phyloP scores from a whole-genome alignment of 2,329 filamentous ascomycete species.

The Phialophora verrucosa region DNA sequence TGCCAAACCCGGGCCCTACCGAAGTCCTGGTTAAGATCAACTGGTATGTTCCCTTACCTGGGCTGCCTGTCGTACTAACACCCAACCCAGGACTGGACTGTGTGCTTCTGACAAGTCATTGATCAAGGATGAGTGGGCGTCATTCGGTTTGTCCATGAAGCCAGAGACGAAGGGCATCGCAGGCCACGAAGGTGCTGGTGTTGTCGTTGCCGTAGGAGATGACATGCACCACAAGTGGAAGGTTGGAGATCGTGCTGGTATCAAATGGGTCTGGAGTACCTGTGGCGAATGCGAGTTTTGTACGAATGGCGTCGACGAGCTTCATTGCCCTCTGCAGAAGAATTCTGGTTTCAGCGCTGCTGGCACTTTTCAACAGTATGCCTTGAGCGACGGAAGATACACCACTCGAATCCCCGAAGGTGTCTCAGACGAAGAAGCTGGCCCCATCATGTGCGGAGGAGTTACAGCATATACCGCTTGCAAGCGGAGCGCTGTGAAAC shows the following conservation, averaged over 20 bases:
- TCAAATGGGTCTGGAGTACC: slow-evolving; percentile 90
- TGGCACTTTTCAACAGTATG: slow-evolving; percentile 49
- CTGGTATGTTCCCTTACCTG: slow-evolving; percentile 56
- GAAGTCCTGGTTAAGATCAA: slow-evolving; percentile 92
- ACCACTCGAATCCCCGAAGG: slow-evolving; percentile 46
- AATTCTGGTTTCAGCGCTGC: slow-evolving; percentile 48
- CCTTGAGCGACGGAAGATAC: slow-evolving; percentile 45
- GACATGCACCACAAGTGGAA: slow-evolving; percentile 73
- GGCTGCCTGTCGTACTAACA: slow-evolving; percentile 14
- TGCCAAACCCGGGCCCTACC: slow-evolving; percentile 78
- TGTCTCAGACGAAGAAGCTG: slow-evolving; percentile 47
- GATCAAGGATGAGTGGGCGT: slow-evolving; percentile 38
- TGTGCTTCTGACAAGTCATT: slow-evolving; percentile 74
- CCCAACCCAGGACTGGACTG: slow-evolving; percentile 64
- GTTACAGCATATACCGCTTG: slow-evolving; percentile 49
- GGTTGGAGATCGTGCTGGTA: slow-evolving; percentile 82
- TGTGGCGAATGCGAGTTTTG: slow-evolving; percentile 86
- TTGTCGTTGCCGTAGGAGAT: slow-evolving; percentile 79
- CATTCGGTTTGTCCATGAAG: slow-evolving; percentile 36
- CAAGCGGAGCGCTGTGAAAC: slow-evolving; percentile 47
- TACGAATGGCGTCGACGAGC: slow-evolving; percentile 49
- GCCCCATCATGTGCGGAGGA: slow-evolving; percentile 49
- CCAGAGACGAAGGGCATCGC: slow-evolving; percentile 38
- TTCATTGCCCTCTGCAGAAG: slow-evolving; percentile 46
- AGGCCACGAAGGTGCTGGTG: slow-evolving; percentile 72